Evolutionary conservation across 129 eudicot genomes (phyloP).

Genomic region (Smallanthus sonchifolius): DNA sequence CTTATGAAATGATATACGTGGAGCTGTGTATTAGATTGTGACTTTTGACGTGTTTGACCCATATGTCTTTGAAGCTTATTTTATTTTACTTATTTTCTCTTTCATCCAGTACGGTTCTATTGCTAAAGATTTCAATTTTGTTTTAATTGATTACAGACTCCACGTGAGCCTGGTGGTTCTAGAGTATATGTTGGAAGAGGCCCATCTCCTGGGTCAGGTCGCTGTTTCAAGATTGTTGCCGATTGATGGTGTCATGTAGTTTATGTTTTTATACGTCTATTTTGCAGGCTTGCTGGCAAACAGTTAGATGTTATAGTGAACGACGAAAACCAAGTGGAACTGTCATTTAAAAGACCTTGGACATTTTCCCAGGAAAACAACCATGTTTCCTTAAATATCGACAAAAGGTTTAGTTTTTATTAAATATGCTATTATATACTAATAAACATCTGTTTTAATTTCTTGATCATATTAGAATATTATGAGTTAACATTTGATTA

Average conservation of each 20-base stretch:
- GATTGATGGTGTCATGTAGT: constrained; percentile 71
- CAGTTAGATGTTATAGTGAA: constrained; percentile 50
- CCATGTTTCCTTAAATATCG: constrained; percentile 29
- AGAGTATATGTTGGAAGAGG: constrained; percentile 78
- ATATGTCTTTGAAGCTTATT: not conserved
- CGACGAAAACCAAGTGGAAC: constrained; percentile 33
- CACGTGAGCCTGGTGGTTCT: constrained; percentile 90
- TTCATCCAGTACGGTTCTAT: not conserved
- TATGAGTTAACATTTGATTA: constrained; percentile 16
- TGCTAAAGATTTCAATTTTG: not conserved
- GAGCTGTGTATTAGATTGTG: not conserved
- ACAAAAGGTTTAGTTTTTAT: constrained; percentile 27
- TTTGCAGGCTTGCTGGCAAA: constrained; percentile 65
- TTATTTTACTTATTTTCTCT: not conserved
- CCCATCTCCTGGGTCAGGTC: constrained; percentile 89
- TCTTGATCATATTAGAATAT: no score
- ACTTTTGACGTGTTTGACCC: not conserved
- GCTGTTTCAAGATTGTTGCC: constrained; percentile 96
- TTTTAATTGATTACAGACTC: constrained; percentile 43
- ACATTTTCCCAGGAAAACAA: not conserved
- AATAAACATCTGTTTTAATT: no score
- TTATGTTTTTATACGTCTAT: constrained; percentile 9
- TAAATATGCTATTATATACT: no score
- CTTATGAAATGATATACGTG: not conserved
- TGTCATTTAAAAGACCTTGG: constrained; percentile 41